Evolutionary conservation across 1,284 basidiomycete species (phyloP).

Genomic region (Wallemia hederae): DNA sequence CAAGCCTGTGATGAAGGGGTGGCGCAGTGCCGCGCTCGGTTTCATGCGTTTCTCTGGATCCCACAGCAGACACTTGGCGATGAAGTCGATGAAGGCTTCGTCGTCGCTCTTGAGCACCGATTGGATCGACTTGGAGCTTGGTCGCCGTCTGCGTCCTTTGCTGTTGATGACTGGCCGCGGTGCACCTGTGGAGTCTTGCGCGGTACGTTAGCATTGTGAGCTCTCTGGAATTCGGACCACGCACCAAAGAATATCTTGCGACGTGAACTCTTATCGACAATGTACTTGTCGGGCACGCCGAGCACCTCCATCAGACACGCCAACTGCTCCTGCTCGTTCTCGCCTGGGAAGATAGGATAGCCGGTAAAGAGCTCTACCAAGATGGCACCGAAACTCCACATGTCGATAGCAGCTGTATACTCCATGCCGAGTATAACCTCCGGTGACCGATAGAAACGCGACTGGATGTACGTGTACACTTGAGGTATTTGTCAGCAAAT

Average conservation of each 20-base stretch:
- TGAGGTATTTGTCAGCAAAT: not conserved
- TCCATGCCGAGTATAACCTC: slow-evolving; percentile 80
- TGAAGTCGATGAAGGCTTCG: slow-evolving; percentile 37
- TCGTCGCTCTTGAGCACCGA: slow-evolving; percentile 70
- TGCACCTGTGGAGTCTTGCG: slow-evolving; percentile 60
- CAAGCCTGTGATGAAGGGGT: slow-evolving; percentile 46
- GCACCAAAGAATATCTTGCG: slow-evolving; percentile 86
- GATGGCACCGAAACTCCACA: slow-evolving; percentile 96
- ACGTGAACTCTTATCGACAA: slow-evolving; percentile 74
- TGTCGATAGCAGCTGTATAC: slow-evolving; percentile 83
- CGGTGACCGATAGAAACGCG: slow-evolving; percentile 86
- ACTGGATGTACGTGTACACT: slow-evolving; percentile 96
- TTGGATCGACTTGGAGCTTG: slow-evolving; percentile 62
- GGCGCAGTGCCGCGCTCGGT: slow-evolving; percentile 71
- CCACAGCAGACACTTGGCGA: slow-evolving; percentile 86
- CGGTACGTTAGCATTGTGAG: not conserved
- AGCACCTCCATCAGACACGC: slow-evolving; percentile 99
- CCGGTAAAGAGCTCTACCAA: slow-evolving; percentile 95
- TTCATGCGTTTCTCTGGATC: slow-evolving; percentile 89
- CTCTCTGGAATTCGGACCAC: slow-evolving; percentile 10
- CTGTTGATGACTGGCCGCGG: slow-evolving; percentile 86
- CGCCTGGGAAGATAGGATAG: slow-evolving; percentile 96
- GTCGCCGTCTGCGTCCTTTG: slow-evolving; percentile 71
- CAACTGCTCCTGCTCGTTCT: slow-evolving; percentile 94
- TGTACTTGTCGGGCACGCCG: slow-evolving; percentile 76